Evolutionary conservation across 225 moss, liverwort and hornwort genomes (phyloP).

Genomic region (Neckera pumila): DNA sequence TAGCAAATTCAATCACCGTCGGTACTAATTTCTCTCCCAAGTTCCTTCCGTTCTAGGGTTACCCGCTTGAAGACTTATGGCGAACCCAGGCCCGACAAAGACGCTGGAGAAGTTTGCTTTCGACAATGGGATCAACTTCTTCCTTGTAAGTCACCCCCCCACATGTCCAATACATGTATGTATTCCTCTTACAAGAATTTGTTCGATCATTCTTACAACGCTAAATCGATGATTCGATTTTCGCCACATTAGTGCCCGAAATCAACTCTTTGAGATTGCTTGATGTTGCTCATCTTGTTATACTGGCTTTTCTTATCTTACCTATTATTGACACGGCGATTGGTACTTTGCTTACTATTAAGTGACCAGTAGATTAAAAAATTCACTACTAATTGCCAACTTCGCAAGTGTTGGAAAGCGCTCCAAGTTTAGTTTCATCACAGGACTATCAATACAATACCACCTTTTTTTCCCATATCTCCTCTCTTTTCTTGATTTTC

Average conservation of each 20-base stretch:
- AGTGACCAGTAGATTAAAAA: background rate
- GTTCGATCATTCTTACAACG: background rate
- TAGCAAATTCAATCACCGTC: background rate
- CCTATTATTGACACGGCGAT: background rate
- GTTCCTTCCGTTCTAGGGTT: background rate
- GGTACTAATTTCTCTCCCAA: background rate
- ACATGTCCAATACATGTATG: background rate
- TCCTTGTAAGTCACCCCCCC: constrained; percentile 22
- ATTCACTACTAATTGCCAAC: background rate
- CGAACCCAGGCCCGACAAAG: background rate
- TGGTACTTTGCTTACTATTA: background rate
- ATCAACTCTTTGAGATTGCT: background rate
- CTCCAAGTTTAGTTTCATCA: background rate
- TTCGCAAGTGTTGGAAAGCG: background rate
- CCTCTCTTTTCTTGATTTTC: background rate
- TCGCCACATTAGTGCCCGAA: no score
- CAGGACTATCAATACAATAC: background rate
- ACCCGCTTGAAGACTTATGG: background rate
- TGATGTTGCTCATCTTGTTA: background rate
- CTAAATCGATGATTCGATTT: background rate
- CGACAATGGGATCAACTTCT: constrained; percentile 20
- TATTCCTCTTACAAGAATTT: background rate
- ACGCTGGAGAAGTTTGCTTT: constrained; percentile 23
- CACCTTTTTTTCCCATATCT: background rate
- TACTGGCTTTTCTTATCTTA: background rate